phyloP scores from a whole-genome alignment of 2,329 filamentous ascomycete species.

The Neonectria neomacrospora region DNA sequence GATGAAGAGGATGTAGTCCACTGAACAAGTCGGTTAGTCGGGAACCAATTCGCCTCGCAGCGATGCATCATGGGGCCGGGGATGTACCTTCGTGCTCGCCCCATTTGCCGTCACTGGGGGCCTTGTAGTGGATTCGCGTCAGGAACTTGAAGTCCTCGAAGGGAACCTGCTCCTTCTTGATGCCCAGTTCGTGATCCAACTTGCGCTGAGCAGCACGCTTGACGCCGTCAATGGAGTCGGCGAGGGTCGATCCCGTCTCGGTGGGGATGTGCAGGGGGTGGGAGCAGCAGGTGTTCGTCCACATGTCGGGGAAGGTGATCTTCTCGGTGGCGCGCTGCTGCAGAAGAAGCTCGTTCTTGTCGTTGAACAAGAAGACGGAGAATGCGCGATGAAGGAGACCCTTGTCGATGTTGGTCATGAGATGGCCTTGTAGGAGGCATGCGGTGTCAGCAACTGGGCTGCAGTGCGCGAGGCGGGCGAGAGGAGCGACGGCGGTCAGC shows the following conservation, averaged over 20 bases:
- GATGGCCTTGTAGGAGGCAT: slow-evolving; percentile 72
- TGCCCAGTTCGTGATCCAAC: slow-evolving; percentile 93
- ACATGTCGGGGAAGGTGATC: slow-evolving; percentile 99
- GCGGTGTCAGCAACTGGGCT: slow-evolving; percentile 27
- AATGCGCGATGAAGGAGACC: slow-evolving; percentile 97
- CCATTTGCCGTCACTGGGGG: slow-evolving; percentile 97
- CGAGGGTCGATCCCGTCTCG: slow-evolving; percentile 86
- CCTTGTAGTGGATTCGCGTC: slow-evolving; percentile 97
- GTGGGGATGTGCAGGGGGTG: slow-evolving; percentile 92
- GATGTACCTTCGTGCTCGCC: slow-evolving; percentile 95
- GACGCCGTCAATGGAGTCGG: slow-evolving; percentile 83
- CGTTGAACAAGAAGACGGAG: slow-evolving; percentile 97
- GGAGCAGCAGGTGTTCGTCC: slow-evolving; percentile 99
- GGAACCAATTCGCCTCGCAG: not conserved
- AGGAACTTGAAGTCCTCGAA: slow-evolving; percentile 92
- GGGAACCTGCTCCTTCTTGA: slow-evolving; percentile 88
- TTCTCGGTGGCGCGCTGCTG: slow-evolving; percentile 97
- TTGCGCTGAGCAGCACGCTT: slow-evolving; percentile 94
- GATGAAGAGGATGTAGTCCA: slow-evolving; percentile 99
- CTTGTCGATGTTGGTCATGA: slow-evolving; percentile 98
- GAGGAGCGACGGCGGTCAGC: not conserved
- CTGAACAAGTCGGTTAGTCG: slow-evolving; percentile 56
- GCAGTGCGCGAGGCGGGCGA: not conserved
- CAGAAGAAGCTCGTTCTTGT: slow-evolving; percentile 88
- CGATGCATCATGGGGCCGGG: not conserved